These are phyloP conservation scores for Breviolum minutum DNA, from an alignment of 73 alveolate genomes.

Conservation along the genomic window DNA sequence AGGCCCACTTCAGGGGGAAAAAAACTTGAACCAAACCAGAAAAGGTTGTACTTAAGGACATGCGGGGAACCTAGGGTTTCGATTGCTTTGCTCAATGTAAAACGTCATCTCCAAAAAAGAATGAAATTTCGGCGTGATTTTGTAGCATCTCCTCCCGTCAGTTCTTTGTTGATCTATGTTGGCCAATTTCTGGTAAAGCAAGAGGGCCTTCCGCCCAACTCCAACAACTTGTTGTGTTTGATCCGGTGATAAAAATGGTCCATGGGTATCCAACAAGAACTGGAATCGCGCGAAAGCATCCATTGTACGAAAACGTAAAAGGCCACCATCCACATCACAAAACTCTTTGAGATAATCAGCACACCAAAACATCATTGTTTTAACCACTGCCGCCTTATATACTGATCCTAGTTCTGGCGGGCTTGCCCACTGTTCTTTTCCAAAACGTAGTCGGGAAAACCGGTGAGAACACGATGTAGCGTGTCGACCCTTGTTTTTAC, in stretches of 20 bases:
- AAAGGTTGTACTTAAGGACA: not conserved
- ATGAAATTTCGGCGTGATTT: slow-evolving; percentile 25
- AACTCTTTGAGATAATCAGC: not conserved
- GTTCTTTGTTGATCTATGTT: not conserved
- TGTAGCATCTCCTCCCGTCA: not conserved
- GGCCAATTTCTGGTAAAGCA: slow-evolving; percentile 14
- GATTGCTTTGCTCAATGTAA: not conserved
- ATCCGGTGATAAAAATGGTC: not conserved
- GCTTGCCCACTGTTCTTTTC: not conserved
- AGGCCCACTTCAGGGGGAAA: not conserved
- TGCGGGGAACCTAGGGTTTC: slow-evolving; percentile 6
- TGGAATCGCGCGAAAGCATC: not conserved
- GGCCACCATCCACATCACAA: not conserved
- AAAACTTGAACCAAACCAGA: too few relatives aligned
- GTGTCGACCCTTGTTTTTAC: not conserved
- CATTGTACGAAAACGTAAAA: not conserved
- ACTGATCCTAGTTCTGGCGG: not conserved
- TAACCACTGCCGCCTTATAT: slow-evolving; percentile 26
- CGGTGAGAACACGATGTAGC: not conserved
- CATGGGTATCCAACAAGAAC: not conserved
- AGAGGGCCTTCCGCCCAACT: not conserved
- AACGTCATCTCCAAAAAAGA: not conserved
- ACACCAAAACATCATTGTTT: slow-evolving; percentile 11
- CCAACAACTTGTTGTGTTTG: not conserved
- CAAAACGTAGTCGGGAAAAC: not conserved